Evolutionary conservation across 2,329 filamentous ascomycete genomes (phyloP), one percentile per base, ranked within the genome.

Genomic region (Rachicladosporium sp.): DNA sequence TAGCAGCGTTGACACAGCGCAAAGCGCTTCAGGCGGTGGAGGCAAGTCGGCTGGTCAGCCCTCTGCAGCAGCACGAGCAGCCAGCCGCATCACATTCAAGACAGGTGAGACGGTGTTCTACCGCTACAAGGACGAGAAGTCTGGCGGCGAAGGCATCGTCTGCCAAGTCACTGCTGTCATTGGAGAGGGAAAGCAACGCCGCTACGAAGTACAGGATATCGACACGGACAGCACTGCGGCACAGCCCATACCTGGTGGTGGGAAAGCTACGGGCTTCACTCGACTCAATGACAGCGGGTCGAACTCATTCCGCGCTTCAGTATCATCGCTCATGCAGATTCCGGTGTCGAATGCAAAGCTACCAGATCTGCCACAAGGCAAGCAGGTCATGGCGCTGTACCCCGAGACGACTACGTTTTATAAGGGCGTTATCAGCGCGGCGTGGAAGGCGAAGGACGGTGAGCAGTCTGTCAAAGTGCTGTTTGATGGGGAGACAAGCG

Each of bases 321-420:
- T 70, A n/a, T 58, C 61, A 15, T 61, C 68, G 44, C 59, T 70
- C 12, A 68, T 70, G 37, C 64, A 66, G 7, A 62, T 67, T 1
- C 57, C 62, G 0, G 47, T 53, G 4, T 51, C 51, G 10, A 68
- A 68, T 37, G 51, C 53, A 21, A 61, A 57, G 4, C 50, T 70
- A 13, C 56, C 58, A 1, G 63, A 67, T 41, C 48, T 70, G 12
- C 47, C 52, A 10, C 59, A 63, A 33, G 58, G 62, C 6, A 61
- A 57, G 43, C 54, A 62, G 10, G 68, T 71, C 1, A 53, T 71
- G 4, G 68, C 68, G 23, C 57, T 70, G 40, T 71, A 71, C 45
- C 68, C 68, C 1, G 62, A 65, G 12, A 71, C 68, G 6, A 70
- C 68, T n/a, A 71, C 68, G 2, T 71, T 71, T 46, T 71, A 71